Evolutionary conservation across 495 filamentous ascomycete species (phyloP).

Genomic region (Trichoderma parareesei): DNA sequence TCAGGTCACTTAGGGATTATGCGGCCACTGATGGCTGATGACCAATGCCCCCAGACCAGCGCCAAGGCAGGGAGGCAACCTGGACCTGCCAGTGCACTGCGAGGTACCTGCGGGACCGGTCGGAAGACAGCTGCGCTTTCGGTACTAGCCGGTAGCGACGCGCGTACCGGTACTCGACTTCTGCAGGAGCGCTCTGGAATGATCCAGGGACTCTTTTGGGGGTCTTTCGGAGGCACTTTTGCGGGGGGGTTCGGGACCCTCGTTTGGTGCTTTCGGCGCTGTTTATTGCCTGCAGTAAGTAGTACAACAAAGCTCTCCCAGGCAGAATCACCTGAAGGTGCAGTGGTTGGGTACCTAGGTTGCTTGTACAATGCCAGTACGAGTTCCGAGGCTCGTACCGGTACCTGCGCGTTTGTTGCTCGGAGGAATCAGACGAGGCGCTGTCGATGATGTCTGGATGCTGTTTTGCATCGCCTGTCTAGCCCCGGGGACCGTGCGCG

Average conservation of each 20-base stretch:
- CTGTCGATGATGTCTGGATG: no score
- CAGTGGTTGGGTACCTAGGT: no score
- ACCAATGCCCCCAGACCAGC: neutral
- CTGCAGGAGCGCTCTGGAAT: neutral
- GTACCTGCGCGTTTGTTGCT: no score
- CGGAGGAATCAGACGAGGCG: no score
- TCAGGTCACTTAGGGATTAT: neutral
- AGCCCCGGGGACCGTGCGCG: no score
- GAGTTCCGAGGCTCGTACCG: no score
- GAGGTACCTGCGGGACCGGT: neutral
- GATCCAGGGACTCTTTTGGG: neutral
- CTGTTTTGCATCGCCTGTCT: no score
- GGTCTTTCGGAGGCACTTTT: neutral
- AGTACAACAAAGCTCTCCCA: no score
- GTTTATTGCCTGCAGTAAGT: neutral
- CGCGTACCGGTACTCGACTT: neutral
- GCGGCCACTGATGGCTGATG: conserved; percentile 4
- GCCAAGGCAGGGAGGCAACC: neutral
- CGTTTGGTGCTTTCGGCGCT: neutral
- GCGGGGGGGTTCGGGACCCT: neutral
- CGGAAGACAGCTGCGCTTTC: neutral
- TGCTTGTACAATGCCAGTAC: no score
- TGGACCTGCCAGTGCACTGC: neutral
- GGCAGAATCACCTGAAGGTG: no score
- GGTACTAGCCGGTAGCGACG: neutral